These are phyloP conservation scores for Grifola frondosa DNA, from an alignment of 1,284 basidiomycete species.

Conservation along the genomic window DNA sequence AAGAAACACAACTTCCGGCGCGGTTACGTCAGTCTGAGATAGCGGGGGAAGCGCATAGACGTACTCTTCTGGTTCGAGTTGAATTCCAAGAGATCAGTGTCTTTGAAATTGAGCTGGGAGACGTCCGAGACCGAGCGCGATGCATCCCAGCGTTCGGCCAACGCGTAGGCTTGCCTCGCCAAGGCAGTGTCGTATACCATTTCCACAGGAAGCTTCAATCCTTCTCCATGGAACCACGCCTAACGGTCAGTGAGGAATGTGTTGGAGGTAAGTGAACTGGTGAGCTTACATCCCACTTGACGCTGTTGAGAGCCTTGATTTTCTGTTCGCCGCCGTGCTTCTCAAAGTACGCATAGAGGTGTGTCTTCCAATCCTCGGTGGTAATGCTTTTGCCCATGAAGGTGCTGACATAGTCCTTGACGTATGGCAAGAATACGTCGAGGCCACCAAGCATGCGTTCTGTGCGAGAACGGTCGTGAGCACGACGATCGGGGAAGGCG, in stretches of 20 bases:
- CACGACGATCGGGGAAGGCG: not conserved
- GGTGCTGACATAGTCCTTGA: conserved; percentile 76
- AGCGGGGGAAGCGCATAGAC: conserved; percentile 11
- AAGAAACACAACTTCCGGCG: conserved; percentile 65
- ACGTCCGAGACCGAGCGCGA: conserved; percentile 52
- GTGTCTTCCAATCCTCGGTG: conserved; percentile 85
- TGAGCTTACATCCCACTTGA: conserved; percentile 76
- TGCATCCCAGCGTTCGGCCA: conserved; percentile 79
- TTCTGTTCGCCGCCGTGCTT: conserved; percentile 61
- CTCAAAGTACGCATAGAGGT: conserved; percentile 81
- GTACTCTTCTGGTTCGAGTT: conserved; percentile 69
- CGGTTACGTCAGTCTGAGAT: conserved; percentile 2
- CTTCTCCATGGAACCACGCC: conserved; percentile 88
- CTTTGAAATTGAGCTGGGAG: conserved; percentile 49
- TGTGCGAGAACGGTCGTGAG: conserved; percentile 23
- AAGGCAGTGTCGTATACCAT: conserved; percentile 84
- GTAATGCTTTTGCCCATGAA: conserved; percentile 85
- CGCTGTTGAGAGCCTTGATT: conserved; percentile 64
- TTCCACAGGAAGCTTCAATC: conserved; percentile 73
- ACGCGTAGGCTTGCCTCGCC: conserved; percentile 65
- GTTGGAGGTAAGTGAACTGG: not conserved
- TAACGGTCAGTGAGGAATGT: conserved; percentile 34
- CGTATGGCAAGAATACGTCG: conserved; percentile 82
- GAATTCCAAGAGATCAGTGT: conserved; percentile 55
- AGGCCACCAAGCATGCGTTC: conserved; percentile 86